phyloP scores from a whole-genome alignment of 495 filamentous ascomycete species.

The Chaetomium tenue region DNA sequence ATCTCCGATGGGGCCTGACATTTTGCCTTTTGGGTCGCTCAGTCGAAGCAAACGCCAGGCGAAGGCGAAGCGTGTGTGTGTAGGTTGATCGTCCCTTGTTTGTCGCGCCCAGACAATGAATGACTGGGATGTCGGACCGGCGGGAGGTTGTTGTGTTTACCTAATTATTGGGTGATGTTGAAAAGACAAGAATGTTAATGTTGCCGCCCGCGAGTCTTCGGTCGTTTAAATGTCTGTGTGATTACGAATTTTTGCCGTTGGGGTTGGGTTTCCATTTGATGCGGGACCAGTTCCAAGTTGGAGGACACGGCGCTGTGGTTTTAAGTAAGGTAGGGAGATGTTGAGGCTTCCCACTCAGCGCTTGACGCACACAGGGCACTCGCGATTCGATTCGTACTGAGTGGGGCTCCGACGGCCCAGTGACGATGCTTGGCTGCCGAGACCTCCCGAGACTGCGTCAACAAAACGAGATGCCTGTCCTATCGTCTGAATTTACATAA shows the following conservation, averaged over 20 bases:
- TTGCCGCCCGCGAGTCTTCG: background rate
- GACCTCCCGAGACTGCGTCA: slow-evolving; percentile 18
- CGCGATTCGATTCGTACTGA: background rate
- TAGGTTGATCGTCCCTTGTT: slow-evolving; percentile 19
- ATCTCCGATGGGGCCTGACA: slow-evolving; percentile 36
- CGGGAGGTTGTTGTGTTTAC: too few species aligned
- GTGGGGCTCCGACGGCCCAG: slow-evolving; percentile 3
- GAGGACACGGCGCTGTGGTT: slow-evolving; percentile 1
- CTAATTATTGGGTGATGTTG: background rate
- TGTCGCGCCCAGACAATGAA: slow-evolving; percentile 3
- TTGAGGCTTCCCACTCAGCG: slow-evolving; percentile 10
- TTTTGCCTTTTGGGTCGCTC: slow-evolving; percentile 28
- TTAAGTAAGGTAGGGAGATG: background rate
- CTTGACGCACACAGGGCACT: background rate
- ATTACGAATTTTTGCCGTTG: slow-evolving; percentile 12
- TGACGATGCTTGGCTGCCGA: slow-evolving; percentile 22
- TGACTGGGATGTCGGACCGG: background rate
- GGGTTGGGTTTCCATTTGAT: slow-evolving; percentile 9
- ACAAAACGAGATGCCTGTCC: background rate
- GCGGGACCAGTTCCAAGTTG: background rate
- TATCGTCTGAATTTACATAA: background rate
- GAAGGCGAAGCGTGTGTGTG: slow-evolving; percentile 2
- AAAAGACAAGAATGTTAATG: background rate
- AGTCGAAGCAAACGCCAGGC: slow-evolving; percentile 27
- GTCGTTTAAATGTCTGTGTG: background rate